These are phyloP conservation scores for Monilinia vaccinii-corymbosi DNA, from an alignment of 2,329 filamentous ascomycete genomes.

Conservation along the genomic window DNA sequence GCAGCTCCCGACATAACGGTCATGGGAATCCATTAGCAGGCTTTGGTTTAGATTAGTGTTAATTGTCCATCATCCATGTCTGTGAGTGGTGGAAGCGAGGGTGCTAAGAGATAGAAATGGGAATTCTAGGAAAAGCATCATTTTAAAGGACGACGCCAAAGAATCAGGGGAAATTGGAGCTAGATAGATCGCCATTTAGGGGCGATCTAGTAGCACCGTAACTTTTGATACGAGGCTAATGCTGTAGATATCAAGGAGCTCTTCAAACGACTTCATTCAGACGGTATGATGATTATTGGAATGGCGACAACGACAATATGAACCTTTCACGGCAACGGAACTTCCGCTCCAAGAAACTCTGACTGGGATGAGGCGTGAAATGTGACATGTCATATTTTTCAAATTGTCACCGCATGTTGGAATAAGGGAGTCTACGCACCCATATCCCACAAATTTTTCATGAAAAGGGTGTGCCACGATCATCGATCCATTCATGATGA, in stretches of 20 bases:
- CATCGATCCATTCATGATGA: background rate
- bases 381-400: background rate
- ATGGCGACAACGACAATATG: background rate
- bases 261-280: background rate
- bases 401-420: conserved; percentile 3
- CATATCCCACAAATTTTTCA: background rate
- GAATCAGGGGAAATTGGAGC: conserved; percentile 5
- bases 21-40: conserved; percentile 11
- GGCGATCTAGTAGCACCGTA: conserved; percentile 8
- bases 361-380: background rate
- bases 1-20: conserved; percentile 11
- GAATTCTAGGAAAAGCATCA: conserved; percentile 5
- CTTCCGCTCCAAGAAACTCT: background rate
- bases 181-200: conserved; percentile 10
- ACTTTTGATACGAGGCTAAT: background rate
- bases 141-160: conserved; percentile 6
- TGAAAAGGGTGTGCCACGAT: background rate
- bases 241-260: background rate
- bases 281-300: background rate
- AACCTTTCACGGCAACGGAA: background rate
- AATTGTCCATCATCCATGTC: background rate
- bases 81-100: conserved; percentile 4
- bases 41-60: background rate
- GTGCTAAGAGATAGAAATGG: conserved; percentile 4
- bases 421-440: background rate